Percentiles rank a stretch among this genome's conserved stretches.
phyloP scores from a whole-genome alignment of 306 rosid genomes.

The Lagenaria siceraria region DNA sequence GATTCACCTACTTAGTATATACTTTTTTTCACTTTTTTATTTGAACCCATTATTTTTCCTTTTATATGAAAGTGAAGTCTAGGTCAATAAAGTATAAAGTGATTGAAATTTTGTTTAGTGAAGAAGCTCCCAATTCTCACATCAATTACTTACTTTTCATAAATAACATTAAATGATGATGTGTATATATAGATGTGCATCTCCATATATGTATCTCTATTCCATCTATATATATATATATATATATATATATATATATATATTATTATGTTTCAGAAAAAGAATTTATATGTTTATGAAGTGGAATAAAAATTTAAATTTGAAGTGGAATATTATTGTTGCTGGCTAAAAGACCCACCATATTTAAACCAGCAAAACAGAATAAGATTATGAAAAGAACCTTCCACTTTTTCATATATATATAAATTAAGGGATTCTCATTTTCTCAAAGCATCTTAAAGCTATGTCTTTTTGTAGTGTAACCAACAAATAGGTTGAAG shows the following conservation, averaged over 20 bases:
- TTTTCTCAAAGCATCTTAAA: no score
- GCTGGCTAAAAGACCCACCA: no score
- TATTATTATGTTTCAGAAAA: no score
- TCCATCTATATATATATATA: background rate
- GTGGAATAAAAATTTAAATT: background rate
- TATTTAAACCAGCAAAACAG: no score
- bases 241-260: no score
- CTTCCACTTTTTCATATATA: no score
- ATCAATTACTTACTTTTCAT: background rate
- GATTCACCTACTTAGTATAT: slow-evolving; percentile 8
- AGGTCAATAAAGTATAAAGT: slow-evolving; percentile 9
- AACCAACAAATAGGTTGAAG: no score
- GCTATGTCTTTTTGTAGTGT: no score
- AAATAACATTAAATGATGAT: background rate
- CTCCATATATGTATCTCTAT: background rate
- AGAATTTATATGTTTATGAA: background rate
- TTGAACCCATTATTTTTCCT: background rate
- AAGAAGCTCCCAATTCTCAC: background rate
- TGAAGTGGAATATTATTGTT: background rate
- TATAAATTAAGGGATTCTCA: no score
- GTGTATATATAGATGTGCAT: background rate
- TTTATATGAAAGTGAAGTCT: slow-evolving; percentile 5
- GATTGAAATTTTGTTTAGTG: background rate
- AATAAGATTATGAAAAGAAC: no score
- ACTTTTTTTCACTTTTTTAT: background rate